Conservation (phyloP, 2,329 filamentous ascomycete genomes). For the Trichoderma guizhouense region DNA sequence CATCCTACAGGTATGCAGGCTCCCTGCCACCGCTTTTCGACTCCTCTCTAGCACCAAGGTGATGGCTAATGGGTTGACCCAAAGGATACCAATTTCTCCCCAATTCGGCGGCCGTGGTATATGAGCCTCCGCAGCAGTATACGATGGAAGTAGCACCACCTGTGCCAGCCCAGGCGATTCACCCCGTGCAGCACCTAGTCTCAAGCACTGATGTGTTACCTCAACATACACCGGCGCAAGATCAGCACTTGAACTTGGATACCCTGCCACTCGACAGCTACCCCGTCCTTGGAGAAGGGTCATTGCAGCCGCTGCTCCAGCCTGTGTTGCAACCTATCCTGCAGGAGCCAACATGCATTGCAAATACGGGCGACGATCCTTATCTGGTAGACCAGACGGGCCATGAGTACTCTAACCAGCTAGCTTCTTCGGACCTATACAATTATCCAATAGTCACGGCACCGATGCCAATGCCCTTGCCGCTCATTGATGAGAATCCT, state of each 20-base stretch:
- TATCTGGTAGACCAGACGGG: background rate
- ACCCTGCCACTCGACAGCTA: conserved; percentile 2
- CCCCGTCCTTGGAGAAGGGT: background rate
- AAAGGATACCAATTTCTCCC: conserved; percentile 37
- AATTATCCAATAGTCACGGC: background rate
- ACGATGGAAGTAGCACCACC: conserved; percentile 27
- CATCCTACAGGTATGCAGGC: conserved; percentile 32
- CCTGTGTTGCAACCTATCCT: background rate
- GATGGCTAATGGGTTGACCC: background rate
- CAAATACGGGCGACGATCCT: background rate
- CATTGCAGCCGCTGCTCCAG: background rate
- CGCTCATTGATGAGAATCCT: background rate
- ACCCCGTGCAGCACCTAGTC: background rate
- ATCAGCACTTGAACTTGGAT: background rate
- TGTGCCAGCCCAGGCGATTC: background rate
- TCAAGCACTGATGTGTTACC: background rate
- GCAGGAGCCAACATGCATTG: background rate
- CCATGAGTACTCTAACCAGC: background rate
- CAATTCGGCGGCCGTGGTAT: conserved; percentile 25
- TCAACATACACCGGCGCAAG: background rate
- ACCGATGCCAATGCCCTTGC: background rate
- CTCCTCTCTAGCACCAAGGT: background rate
- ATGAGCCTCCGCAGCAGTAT: conserved; percentile 33
- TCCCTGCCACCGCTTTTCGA: background rate
- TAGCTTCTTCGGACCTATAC: background rate